phyloP scores from a whole-genome alignment of 768 basidiomycete genomes.

The Auriscalpium orientale region DNA sequence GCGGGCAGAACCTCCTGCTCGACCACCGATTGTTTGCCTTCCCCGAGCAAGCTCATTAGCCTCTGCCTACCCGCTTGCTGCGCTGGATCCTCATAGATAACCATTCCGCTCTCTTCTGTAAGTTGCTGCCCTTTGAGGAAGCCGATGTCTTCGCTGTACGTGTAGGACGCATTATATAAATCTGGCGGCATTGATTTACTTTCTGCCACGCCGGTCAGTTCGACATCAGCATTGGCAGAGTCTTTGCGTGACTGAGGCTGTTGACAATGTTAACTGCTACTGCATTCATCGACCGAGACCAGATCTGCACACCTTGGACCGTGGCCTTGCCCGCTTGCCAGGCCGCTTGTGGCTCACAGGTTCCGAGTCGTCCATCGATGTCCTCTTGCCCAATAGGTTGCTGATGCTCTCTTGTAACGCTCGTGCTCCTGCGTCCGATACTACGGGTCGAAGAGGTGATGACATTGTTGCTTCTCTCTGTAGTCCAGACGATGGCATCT shows the following conservation, averaged over 20 bases:
- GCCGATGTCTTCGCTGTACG: slow-evolving; percentile 9
- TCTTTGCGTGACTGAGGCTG: slow-evolving; percentile 34
- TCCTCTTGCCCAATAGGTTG: slow-evolving; percentile 62
- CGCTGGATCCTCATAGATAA: slow-evolving; percentile 15
- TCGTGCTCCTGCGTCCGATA: slow-evolving; percentile 42
- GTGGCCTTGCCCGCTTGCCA: slow-evolving; percentile 32
- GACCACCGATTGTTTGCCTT: too few relatives aligned
- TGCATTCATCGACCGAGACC: background rate
- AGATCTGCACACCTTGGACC: slow-evolving; percentile 26
- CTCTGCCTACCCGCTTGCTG: slow-evolving; percentile 12
- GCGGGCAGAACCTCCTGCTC: too few relatives aligned
- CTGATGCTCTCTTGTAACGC: slow-evolving; percentile 65
- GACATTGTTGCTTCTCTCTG: slow-evolving; percentile 11
- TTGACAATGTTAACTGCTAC: background rate
- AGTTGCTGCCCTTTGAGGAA: background rate
- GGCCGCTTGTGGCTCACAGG: slow-evolving; percentile 12
- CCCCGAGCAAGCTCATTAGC: slow-evolving; percentile 10
- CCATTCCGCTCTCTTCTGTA: slow-evolving; percentile 5
- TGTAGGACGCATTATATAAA: slow-evolving; percentile 3
- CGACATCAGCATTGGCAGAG: slow-evolving; percentile 21
- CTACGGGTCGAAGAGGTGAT: slow-evolving; percentile 26
- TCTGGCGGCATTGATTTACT: background rate
- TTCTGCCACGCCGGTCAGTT: background rate
- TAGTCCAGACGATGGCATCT: slow-evolving; percentile 5
- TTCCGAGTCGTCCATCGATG: slow-evolving; percentile 25